These are phyloP conservation scores for Cytidiella melzeri DNA, from an alignment of 768 basidiomycete species.

Conservation along the genomic window DNA sequence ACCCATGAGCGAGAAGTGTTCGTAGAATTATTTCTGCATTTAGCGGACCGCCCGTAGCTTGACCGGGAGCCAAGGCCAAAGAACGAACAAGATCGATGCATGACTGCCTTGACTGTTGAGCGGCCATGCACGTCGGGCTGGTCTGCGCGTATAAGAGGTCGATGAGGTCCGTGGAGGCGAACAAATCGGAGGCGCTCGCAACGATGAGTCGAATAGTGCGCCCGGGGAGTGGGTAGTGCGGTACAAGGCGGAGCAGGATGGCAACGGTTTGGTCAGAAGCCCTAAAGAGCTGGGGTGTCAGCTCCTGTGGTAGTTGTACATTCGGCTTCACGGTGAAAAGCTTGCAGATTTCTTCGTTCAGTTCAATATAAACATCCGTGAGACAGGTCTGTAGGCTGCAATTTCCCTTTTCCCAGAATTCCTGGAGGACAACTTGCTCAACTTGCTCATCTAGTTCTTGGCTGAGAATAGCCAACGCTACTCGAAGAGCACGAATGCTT, in stretches of 20 bases:
- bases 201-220: slow-evolving; percentile 43
- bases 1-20: slow-evolving; percentile 47
- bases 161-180: slow-evolving; percentile 46
- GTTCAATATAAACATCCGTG: slow-evolving; percentile 41
- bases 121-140: slow-evolving; percentile 35
- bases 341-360: slow-evolving; percentile 46
- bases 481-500: slow-evolving; percentile 53
- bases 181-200: slow-evolving; percentile 44
- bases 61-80: slow-evolving; percentile 31
- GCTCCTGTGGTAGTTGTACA: slow-evolving; percentile 30
- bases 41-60: slow-evolving; percentile 30
- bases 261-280: slow-evolving; percentile 47
- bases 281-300: slow-evolving; percentile 50
- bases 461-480: slow-evolving; percentile 53
- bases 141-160: slow-evolving; percentile 34
- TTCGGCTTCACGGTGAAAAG: slow-evolving; percentile 42
- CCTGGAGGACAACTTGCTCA: slow-evolving; percentile 49
- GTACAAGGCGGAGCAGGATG: slow-evolving; percentile 43
- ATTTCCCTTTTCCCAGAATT: slow-evolving; percentile 53
- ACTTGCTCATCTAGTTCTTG: slow-evolving; percentile 50
- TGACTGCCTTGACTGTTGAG: slow-evolving; percentile 37
- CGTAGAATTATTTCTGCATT: slow-evolving; percentile 49
- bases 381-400: slow-evolving; percentile 55
- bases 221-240: slow-evolving; percentile 43
- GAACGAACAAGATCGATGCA: slow-evolving; percentile 46